These are phyloP conservation scores for Penicillium atrosanguineum DNA, from an alignment of 495 filamentous ascomycete species.

Conservation along the genomic window DNA sequence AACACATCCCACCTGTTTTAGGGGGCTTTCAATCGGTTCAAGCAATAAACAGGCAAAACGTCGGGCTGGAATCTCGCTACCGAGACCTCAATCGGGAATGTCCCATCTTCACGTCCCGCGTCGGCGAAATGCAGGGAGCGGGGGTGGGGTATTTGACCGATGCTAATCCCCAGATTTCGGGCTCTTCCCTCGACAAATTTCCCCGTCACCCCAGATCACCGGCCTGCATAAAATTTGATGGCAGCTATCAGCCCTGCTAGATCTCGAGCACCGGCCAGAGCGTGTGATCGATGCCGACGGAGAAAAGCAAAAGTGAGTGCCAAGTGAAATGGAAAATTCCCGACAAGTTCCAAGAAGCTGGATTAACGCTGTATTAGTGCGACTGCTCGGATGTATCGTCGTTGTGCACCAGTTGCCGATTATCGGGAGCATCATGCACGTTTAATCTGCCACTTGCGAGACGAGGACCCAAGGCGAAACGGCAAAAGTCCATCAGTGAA, in stretches of 20 bases:
- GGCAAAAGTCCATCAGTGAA: slow-evolving; percentile 4
- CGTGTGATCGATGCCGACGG: slow-evolving; percentile 25
- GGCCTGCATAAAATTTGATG: not conserved
- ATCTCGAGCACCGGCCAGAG: slow-evolving; percentile 8
- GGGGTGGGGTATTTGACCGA: slow-evolving; percentile 10
- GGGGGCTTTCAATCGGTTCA: too few species aligned
- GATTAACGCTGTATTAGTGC: slow-evolving; percentile 8
- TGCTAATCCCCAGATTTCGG: slow-evolving; percentile 4
- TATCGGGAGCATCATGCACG: slow-evolving; percentile 12
- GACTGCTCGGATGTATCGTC: slow-evolving; percentile 11
- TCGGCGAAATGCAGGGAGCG: slow-evolving; percentile 1
- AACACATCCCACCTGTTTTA: too few species aligned
- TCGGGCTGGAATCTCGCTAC: too few species aligned
- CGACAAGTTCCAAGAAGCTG: not conserved
- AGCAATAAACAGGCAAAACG: too few species aligned
- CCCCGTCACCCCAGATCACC: not conserved
- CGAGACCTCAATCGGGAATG: too few species aligned
- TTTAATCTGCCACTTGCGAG: slow-evolving; percentile 20
- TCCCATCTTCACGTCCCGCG: not conserved
- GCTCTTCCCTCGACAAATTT: not conserved
- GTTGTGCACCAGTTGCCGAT: slow-evolving; percentile 14
- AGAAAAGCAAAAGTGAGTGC: slow-evolving; percentile 21
- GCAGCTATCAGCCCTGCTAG: slow-evolving; percentile 2
- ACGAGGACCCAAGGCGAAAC: slow-evolving; percentile 18
- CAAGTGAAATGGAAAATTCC: not conserved